Evolutionary conservation across 1,284 basidiomycete species (phyloP), one percentile per base, ranked within the genome.

Genomic region (Naganishia liquefaciens): DNA sequence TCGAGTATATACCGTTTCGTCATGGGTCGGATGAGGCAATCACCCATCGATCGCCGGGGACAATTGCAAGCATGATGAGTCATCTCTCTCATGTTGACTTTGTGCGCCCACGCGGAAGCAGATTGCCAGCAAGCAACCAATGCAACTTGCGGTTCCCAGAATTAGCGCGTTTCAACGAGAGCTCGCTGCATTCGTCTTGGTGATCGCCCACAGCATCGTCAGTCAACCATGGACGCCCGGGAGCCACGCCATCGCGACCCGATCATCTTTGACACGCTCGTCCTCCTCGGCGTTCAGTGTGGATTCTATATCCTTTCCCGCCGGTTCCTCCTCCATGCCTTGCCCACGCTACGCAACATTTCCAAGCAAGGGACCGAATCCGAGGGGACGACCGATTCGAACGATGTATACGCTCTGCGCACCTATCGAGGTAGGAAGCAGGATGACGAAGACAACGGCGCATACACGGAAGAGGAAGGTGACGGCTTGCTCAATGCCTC

Each of bases 241-340:
- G 33, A 46, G 23, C 27, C 44, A 7, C 46, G 44, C 19, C 55
- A 60, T 25, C 57, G 57, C 30, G 57, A 60, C 11, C 72, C 76
- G 2, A 70, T 79, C 44, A 64, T 76, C 13, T 55, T 78, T 61
- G 78, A 80, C 68, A 75, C 77, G 6, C 42, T 72, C 30, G 33
- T 78, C 52, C 71, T 79, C 49, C 25, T 79, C 61, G 51, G 60
- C 55, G 62, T 77, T 4, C 72, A 78, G 19, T 33, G 71, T 2
- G 70, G 71, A 39, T 77, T 74, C 68, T 79, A 77, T 58, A 65
- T 77, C 54, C 64, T 76, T 40, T 74, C 76, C 7, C 71, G 77
- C 10, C 68, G 72, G 21, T 79, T 78, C 70, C 74, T 80, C 21
- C 68, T 70, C 19, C 65, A 69, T 13, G 72, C 76, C 5, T 67